Conservation (phyloP, 768 basidiomycete species). For the Cystobasidium tubakii region DNA sequence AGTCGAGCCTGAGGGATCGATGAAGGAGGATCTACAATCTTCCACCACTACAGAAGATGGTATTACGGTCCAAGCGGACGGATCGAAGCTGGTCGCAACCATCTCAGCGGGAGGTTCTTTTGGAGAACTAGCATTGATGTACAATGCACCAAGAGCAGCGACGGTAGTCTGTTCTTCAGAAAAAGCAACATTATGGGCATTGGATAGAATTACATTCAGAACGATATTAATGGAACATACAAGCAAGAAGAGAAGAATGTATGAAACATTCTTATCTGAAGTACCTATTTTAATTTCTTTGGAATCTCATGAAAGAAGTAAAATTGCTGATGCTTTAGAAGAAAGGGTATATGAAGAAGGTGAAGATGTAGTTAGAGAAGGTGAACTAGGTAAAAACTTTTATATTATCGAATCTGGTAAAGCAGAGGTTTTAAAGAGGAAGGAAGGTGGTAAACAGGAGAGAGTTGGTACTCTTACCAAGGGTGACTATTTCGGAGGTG, state of each 20-base stretch:
- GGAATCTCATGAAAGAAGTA: constrained; percentile 81
- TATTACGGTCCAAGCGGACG: not conserved
- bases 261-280: constrained; percentile 88
- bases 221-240: constrained; percentile 93
- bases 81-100: constrained; percentile 59
- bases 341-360: constrained; percentile 75
- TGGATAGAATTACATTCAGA: constrained; percentile 96
- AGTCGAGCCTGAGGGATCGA: constrained; percentile 13
- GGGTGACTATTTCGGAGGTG: constrained; percentile 98
- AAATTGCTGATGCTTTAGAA: constrained; percentile 91
- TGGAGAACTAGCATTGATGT: constrained; percentile 96
- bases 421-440: constrained; percentile 76
- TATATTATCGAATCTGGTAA: constrained; percentile 95
- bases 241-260: constrained; percentile 84
- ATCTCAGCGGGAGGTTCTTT: constrained; percentile 80
- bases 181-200: constrained; percentile 76
- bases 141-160: constrained; percentile 90
- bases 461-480: constrained; percentile 70
- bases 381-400: constrained; percentile 93
- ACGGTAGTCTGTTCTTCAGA: constrained; percentile 78
- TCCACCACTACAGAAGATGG: constrained; percentile 54
- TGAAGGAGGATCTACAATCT: constrained; percentile 47
- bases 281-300: constrained; percentile 81
- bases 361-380: constrained; percentile 79
- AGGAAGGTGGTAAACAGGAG: constrained; percentile 60